These are phyloP conservation scores for Taphrina pruni DNA, from an alignment of 1,139 yeast genomes.

Conservation along the genomic window DNA sequence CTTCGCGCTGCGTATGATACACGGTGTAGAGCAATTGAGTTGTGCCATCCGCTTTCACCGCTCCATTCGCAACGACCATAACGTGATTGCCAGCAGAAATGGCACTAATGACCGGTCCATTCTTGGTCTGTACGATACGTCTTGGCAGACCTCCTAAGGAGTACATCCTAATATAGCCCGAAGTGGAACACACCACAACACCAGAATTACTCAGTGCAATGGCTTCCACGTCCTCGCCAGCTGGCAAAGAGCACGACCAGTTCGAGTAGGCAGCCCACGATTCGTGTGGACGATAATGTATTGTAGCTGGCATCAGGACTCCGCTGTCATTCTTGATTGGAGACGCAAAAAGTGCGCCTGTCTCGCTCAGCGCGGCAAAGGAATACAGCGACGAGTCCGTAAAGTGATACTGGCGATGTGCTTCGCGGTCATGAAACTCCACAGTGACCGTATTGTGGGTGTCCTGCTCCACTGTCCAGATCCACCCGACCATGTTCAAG, in stretches of 20 bases:
- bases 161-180: slow-evolving; percentile 63
- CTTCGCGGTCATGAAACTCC: slow-evolving; percentile 79
- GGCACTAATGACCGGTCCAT: slow-evolving; percentile 61
- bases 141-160: slow-evolving; percentile 64
- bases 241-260: slow-evolving; percentile 53
- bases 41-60: slow-evolving; percentile 45
- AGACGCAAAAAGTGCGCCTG: slow-evolving; percentile 46
- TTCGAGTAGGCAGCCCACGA: slow-evolving; percentile 47
- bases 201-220: slow-evolving; percentile 60
- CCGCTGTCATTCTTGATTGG: slow-evolving; percentile 31
- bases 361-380: slow-evolving; percentile 68
- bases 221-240: slow-evolving; percentile 57
- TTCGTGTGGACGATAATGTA: slow-evolving; percentile 59
- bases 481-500: slow-evolving; percentile 81
- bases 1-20: slow-evolving; percentile 53
- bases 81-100: slow-evolving; percentile 59
- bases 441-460: slow-evolving; percentile 75
- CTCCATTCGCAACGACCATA: slow-evolving; percentile 53
- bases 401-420: slow-evolving; percentile 85
- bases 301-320: slow-evolving; percentile 44
- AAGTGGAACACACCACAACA: slow-evolving; percentile 62
- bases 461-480: slow-evolving; percentile 74
- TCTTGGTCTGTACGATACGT: slow-evolving; percentile 58
- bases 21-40: slow-evolving; percentile 52
- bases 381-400: slow-evolving; percentile 74